These are phyloP conservation scores for Goffeauzyma gilvescens DNA, from an alignment of 768 basidiomycete genomes.

Conservation along the genomic window DNA sequence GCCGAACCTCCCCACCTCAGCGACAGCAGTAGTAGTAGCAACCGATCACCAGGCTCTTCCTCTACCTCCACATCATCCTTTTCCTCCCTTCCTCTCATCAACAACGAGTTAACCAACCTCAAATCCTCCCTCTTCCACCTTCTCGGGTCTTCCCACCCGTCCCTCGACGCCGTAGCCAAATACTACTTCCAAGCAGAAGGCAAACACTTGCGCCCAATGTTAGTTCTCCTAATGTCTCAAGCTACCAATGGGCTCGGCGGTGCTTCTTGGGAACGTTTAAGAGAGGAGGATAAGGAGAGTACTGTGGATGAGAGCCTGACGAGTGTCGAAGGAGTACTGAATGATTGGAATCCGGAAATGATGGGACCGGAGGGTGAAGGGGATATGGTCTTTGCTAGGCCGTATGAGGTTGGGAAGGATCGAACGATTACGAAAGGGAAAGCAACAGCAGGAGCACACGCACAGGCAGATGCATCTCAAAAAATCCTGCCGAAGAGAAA, in stretches of 20 bases:
- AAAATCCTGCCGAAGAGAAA: too few relatives aligned
- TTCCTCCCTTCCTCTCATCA: conserved; percentile 36
- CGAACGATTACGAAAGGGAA: too few relatives aligned
- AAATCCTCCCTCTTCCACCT: conserved; percentile 54
- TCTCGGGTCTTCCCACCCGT: conserved; percentile 73
- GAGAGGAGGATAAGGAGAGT: conserved; percentile 4
- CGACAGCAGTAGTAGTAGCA: too few relatives aligned
- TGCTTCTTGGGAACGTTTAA: conserved; percentile 32
- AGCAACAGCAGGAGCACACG: too few relatives aligned
- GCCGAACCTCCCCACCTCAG: too few relatives aligned
- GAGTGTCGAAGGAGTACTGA: conserved; percentile 52
- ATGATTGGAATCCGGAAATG: conserved; percentile 61
- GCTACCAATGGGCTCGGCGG: conserved; percentile 78
- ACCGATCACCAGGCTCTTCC: too few relatives aligned
- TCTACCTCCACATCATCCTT: too few relatives aligned
- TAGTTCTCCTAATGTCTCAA: conserved; percentile 72
- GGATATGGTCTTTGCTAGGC: conserved; percentile 21
- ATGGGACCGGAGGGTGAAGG: conserved; percentile 19
- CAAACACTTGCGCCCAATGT: conserved; percentile 72
- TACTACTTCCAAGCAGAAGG: conserved; percentile 68
- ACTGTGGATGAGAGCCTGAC: conserved; percentile 58
- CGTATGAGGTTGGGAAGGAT: conserved; percentile 9
- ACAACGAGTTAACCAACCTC: conserved; percentile 51
- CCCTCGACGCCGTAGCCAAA: conserved; percentile 66
- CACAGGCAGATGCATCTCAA: too few relatives aligned